A percentile compares a stretch with the other conserved stretches of the same genome.
Conservation (phyloP, 1,284 basidiomycete species). For the Cryptococcus sp. region DNA sequence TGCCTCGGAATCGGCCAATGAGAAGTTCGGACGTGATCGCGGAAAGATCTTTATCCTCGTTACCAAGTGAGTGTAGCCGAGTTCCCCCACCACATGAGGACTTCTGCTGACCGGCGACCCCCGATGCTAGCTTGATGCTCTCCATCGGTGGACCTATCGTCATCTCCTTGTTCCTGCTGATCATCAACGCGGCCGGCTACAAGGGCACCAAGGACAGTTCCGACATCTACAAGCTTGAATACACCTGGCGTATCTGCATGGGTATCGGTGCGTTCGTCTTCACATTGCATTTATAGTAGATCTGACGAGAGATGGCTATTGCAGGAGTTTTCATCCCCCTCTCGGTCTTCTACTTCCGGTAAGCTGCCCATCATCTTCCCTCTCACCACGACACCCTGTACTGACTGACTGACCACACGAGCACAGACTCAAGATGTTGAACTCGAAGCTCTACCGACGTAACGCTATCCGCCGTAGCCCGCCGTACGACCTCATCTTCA, state of each 20-base stretch:
- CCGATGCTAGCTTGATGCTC: slow-evolving; percentile 32
- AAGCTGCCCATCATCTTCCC: slow-evolving; percentile 6
- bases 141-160: slow-evolving; percentile 68
- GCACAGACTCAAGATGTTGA: slow-evolving; percentile 71
- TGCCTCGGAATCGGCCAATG: slow-evolving; percentile 72
- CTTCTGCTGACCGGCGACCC: background rate
- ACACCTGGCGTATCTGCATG: slow-evolving; percentile 75
- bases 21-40: slow-evolving; percentile 63
- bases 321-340: slow-evolving; percentile 65
- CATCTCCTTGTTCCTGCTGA: slow-evolving; percentile 69
- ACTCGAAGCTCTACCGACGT: slow-evolving; percentile 65
- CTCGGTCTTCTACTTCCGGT: slow-evolving; percentile 60
- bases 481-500: slow-evolving; percentile 58
- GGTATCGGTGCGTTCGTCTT: slow-evolving; percentile 56
- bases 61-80: slow-evolving; percentile 58
- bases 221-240: slow-evolving; percentile 64
- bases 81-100: background rate
- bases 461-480: slow-evolving; percentile 64
- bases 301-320: no score
- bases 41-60: slow-evolving; percentile 75
- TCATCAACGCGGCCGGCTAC: slow-evolving; percentile 53
- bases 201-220: slow-evolving; percentile 56
- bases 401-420: slow-evolving; percentile 43
- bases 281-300: no score
- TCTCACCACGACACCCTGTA: background rate